phyloP scores from a whole-genome alignment of 768 basidiomycete species.

The Tulasnella sp. region DNA sequence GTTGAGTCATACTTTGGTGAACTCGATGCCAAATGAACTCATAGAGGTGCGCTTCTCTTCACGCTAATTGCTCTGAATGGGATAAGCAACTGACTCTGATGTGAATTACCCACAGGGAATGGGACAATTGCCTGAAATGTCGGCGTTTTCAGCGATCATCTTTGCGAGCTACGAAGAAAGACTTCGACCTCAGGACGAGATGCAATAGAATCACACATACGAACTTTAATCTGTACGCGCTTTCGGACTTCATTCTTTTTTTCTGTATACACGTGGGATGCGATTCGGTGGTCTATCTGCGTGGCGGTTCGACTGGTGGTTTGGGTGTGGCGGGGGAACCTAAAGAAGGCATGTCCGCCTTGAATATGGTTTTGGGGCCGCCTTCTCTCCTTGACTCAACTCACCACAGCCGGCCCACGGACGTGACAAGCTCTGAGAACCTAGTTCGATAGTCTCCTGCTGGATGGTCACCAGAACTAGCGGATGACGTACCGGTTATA shows the following conservation, averaged over 20 bases:
- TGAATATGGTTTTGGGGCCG: slow-evolving; percentile 4
- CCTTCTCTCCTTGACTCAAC: not conserved
- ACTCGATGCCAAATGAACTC: slow-evolving; percentile 67
- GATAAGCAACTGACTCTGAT: not conserved
- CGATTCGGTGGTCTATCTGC: not conserved
- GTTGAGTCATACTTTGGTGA: slow-evolving; percentile 65
- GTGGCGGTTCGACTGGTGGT: not conserved
- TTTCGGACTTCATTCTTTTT: not conserved
- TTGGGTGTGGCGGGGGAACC: not conserved
- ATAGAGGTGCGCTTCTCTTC: slow-evolving; percentile 58
- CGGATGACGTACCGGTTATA: not conserved
- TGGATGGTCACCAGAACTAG: too few relatives aligned
- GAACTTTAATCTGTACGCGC: not conserved
- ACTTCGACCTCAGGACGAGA: not conserved
- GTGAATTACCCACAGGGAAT: slow-evolving; percentile 41
- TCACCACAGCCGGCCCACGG: not conserved
- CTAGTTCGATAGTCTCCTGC: not conserved
- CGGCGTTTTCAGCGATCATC: slow-evolving; percentile 62
- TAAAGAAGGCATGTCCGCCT: not conserved
- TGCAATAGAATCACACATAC: not conserved
- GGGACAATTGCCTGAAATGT: slow-evolving; percentile 53
- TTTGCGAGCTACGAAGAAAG: slow-evolving; percentile 60
- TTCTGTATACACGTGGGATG: not conserved
- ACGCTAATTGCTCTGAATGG: slow-evolving; percentile 2
- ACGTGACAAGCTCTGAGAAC: not conserved